These are phyloP conservation scores for Bremia lactucae DNA, from an alignment of 352 stramenopile species.

Conservation along the genomic window DNA sequence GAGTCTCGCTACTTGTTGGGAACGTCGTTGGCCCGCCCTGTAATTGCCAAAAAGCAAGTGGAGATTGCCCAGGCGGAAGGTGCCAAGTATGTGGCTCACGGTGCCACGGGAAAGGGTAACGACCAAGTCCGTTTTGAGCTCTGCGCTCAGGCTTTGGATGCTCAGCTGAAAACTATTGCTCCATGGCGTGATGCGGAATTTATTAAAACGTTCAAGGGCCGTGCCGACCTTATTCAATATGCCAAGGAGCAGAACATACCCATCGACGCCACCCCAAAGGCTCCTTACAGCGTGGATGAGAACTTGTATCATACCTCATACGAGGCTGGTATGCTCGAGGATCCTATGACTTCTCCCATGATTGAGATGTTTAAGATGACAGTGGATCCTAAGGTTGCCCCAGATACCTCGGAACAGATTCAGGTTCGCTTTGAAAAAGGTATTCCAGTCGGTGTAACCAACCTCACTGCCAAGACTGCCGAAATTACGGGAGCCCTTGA, in stretches of 20 bases:
- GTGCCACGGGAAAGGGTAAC: slow-evolving; percentile 98
- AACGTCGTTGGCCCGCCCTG: slow-evolving; percentile 94
- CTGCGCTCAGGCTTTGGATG: slow-evolving; percentile 93
- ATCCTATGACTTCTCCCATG: slow-evolving; percentile 88
- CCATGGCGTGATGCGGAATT: slow-evolving; percentile 97
- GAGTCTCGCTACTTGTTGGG: slow-evolving; percentile 95
- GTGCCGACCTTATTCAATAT: slow-evolving; percentile 94
- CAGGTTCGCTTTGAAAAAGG: slow-evolving; percentile 93
- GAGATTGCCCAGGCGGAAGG: slow-evolving; percentile 88
- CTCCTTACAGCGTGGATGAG: slow-evolving; percentile 97
- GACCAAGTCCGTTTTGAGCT: slow-evolving; percentile 99
- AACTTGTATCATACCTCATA: slow-evolving; percentile 99
- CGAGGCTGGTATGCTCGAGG: slow-evolving; percentile 94
- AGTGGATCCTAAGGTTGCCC: slow-evolving; percentile 89
- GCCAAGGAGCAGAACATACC: slow-evolving; percentile 94
- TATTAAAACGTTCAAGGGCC: slow-evolving; percentile 97
- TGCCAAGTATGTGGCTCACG: slow-evolving; percentile 92
- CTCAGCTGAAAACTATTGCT: slow-evolving; percentile 93
- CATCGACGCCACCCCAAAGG: slow-evolving; percentile 94
- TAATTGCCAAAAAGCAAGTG: slow-evolving; percentile 96
- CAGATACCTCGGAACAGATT: slow-evolving; percentile 85
- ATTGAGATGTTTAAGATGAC: slow-evolving; percentile 98
- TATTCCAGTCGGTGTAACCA: slow-evolving; percentile 89
- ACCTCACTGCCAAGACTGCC: slow-evolving; percentile 71
- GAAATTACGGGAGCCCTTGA: slow-evolving; percentile 90